Base-by-base conservation (phyloP, 2,329 filamentous ascomycete genomes). In the Cordyceps cicadae region DNA sequence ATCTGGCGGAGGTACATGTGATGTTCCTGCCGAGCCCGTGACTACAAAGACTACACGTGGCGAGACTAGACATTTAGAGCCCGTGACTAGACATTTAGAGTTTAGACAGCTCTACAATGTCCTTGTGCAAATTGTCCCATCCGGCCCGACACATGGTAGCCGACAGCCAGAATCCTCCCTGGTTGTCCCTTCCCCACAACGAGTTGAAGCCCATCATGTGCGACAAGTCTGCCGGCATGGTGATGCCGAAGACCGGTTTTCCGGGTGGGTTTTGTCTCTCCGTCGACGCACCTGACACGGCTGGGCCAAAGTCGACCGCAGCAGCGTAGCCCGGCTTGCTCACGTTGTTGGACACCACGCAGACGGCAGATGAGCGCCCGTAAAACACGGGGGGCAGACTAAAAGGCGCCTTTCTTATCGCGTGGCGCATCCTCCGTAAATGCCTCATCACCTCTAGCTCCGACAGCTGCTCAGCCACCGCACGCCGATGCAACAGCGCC, bases 111-210 rank as follows among this genome's bases (percentile, higher is more conserved):
- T 11, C 26, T 12, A 24, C 37, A 7, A 59, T 14, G 26, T 59
- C 49, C 17, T 48, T 9, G 19, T 53, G 49, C 9, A 59, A 14
- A 5, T 53, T 14, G 15, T 48, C 49, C 57, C 57, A 59, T 15
- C 48, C 19, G 8, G 9, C 9, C 8, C 17, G 11, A 21, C 2
- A 19, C 57, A 53, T 59, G 21, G 57, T n/a, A 6, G 50, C 41
- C 3, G 50, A 24, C 15, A 52, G 41, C 51, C 58, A 60, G 6
- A 54, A 32, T 39, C 59, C 46, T 57, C 61, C 6, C 34, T 61
- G 11, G 56, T 51, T 14, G 37, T 64, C 58, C 60, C 60, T 48
- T 15, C 64, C 19, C 54, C 57, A 19, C 26, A 56, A 2, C 21
- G n/a, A 14, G 49, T 54, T 39, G 59, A 65, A 21, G 3, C 53